Base-by-base conservation (phyloP, 78 protist species). In the Anaeramoeba flamelloides region DNA sequence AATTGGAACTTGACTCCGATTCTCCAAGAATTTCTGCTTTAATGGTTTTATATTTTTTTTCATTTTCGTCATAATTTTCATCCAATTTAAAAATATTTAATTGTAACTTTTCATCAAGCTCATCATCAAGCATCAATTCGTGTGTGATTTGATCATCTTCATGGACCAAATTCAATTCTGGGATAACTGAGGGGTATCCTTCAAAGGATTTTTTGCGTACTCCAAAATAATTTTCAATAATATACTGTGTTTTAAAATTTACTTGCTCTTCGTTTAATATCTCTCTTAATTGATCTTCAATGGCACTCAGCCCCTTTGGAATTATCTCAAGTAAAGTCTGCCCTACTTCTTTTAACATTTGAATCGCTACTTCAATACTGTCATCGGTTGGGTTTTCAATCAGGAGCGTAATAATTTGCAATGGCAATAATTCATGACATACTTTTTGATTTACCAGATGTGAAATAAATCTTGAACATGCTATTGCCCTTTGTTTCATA, bases 381-480 rank as follows among this genome's bases (percentile, higher is more conserved):
- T 93, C 97, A 39, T 93, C 92, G 1, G 98, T 95, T 37, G 99
- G 98, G 8, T 40, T 39, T 76, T 92, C 94, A 33, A 96, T 88
- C 41, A 96, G 85, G 39, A 93, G 80, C 36, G 89, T 64, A 4
- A 90, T 64, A 41, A 92, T 75, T 34, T 95, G 88, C 37, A 91
- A 86, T 38, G 91, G 92, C 2, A 91, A 39, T n/a, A 92, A 0
- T 37, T 89, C 89, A 74, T 85, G 81, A 64, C 83, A 92, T 38
- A 93, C 95, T 76, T 89, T 93, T 79, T 96, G 99, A 81, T 95
- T 95, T 77, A 92, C 77, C n/a, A 96, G 90, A 79, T 93, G 97
- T 0, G 97, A 98, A 2, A 95, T 75, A 89, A 96, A 96, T 8
- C 38, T 1, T 53, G 69, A 8, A 53, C 34, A 53, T 26, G 69